phyloP scores from a whole-genome alignment of 179 eudicot genomes.

The Nepenthes alata region DNA sequence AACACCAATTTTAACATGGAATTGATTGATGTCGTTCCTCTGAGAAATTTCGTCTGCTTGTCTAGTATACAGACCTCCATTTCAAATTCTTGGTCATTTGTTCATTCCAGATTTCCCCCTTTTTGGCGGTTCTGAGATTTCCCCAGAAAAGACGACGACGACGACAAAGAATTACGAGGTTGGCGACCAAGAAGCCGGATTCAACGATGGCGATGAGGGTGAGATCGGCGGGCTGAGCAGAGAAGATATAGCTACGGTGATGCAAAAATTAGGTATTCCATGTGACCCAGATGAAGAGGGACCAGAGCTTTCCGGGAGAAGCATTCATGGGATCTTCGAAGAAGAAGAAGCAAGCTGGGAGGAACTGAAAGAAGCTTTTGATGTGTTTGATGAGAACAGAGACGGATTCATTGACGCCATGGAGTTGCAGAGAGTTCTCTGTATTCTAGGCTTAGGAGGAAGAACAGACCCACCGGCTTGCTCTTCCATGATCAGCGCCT shows the following conservation, averaged over 20 bases:
- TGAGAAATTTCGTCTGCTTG: too few species aligned
- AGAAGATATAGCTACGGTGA: slow-evolving; percentile 30
- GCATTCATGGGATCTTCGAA: slow-evolving; percentile 42
- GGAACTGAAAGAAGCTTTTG: slow-evolving; percentile 61
- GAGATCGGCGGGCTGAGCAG: slow-evolving; percentile 6
- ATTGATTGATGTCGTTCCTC: too few species aligned
- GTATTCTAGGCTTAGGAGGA: slow-evolving; percentile 12
- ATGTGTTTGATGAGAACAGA: slow-evolving; percentile 58
- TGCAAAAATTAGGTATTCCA: slow-evolving; percentile 40
- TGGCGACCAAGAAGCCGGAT: too few species aligned
- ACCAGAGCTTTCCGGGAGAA: slow-evolving; percentile 11
- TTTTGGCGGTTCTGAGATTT: too few species aligned
- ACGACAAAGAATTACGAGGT: too few species aligned
- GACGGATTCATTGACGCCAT: slow-evolving; percentile 68
- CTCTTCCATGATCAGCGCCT: slow-evolving; percentile 32
- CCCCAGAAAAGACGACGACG: too few species aligned
- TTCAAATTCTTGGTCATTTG: too few species aligned
- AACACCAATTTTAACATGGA: too few species aligned
- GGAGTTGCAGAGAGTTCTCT: slow-evolving; percentile 44
- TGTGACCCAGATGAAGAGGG: slow-evolving; percentile 15
- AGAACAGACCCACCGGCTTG: slow-evolving; percentile 19
- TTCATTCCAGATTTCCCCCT: too few species aligned
- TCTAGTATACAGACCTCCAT: too few species aligned
- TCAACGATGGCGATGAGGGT: neutral
- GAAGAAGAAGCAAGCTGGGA: slow-evolving; percentile 47